A percentile compares a stretch with the other conserved stretches of the same genome.
Conservation (phyloP, 768 basidiomycete genomes). For the Hydnomerulius pinastri region DNA sequence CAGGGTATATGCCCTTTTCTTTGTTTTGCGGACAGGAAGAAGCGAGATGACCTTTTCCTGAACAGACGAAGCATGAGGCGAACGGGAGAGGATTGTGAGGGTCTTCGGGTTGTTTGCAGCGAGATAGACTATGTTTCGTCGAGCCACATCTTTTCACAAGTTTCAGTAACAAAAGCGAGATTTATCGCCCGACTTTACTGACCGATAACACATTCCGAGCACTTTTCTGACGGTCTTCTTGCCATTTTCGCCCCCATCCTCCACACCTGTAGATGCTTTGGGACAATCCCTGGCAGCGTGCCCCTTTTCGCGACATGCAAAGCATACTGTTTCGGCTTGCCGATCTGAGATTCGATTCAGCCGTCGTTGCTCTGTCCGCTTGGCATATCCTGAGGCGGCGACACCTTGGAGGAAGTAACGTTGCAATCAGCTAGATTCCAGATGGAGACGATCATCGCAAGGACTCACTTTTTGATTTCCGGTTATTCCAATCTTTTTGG, state of each 20-base stretch:
- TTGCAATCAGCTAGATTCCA: slow-evolving; percentile 16
- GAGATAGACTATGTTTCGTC: slow-evolving; percentile 72
- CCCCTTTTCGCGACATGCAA: slow-evolving; percentile 82
- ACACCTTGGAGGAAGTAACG: slow-evolving; percentile 28
- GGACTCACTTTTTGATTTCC: slow-evolving; percentile 23
- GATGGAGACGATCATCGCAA: background rate
- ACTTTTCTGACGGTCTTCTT: slow-evolving; percentile 25
- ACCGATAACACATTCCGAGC: slow-evolving; percentile 76
- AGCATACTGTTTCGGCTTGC: slow-evolving; percentile 66
- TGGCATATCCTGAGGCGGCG: slow-evolving; percentile 21
- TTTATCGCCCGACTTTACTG: slow-evolving; percentile 20
- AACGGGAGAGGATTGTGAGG: slow-evolving; percentile 73
- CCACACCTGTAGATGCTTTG: slow-evolving; percentile 30
- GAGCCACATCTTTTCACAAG: slow-evolving; percentile 71
- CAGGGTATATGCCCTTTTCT: slow-evolving; percentile 82
- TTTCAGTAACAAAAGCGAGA: background rate
- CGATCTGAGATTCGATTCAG: slow-evolving; percentile 63
- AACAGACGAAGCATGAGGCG: slow-evolving; percentile 92
- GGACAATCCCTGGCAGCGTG: slow-evolving; percentile 87
- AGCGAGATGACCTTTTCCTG: slow-evolving; percentile 80
- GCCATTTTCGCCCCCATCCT: slow-evolving; percentile 22
- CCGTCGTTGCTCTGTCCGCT: slow-evolving; percentile 60
- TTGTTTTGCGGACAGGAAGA: slow-evolving; percentile 81
- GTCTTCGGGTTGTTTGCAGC: slow-evolving; percentile 68
- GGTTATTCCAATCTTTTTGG: slow-evolving; percentile 33